Evolutionary conservation across 2,329 filamentous ascomycete genomes (phyloP).

Genomic region (Helotiales sp.): DNA sequence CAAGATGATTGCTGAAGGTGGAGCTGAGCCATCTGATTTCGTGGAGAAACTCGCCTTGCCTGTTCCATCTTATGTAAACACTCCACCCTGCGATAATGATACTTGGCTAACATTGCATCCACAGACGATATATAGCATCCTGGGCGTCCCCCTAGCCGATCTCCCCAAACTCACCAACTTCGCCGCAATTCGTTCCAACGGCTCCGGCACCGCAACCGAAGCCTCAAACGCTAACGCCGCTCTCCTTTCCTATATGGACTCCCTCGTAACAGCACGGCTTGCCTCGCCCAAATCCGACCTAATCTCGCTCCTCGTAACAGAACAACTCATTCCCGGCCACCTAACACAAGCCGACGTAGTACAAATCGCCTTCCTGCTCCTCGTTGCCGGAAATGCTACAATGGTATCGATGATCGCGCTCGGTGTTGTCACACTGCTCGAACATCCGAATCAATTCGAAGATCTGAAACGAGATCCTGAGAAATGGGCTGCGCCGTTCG

Average conservation of each 20-base stretch:
- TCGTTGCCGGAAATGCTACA: conserved; percentile 57
- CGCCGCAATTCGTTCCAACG: conserved; percentile 53
- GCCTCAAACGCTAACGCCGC: conserved; percentile 53
- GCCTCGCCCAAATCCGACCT: conserved; percentile 51
- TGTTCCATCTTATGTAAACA: conserved; percentile 52
- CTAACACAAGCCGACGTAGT: conserved; percentile 42
- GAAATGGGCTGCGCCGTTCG: conserved; percentile 47
- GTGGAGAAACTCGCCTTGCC: conserved; percentile 54
- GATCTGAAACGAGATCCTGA: conserved; percentile 48
- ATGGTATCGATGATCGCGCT: conserved; percentile 58
- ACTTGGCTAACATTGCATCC: neutral
- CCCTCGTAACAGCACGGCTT: conserved; percentile 49
- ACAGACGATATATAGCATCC: conserved; percentile 55
- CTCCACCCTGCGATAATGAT: neutral
- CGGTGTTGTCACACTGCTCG: conserved; percentile 51
- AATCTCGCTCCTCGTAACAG: conserved; percentile 48
- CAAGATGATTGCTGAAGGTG: conserved; percentile 46
- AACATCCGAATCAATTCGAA: conserved; percentile 50
- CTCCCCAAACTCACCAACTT: conserved; percentile 53
- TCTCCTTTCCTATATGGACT: conserved; percentile 52
- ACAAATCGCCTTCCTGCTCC: conserved; percentile 55
- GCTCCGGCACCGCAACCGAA: conserved; percentile 52
- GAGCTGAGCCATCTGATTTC: conserved; percentile 49
- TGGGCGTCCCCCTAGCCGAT: conserved; percentile 54
- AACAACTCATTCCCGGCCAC: conserved; percentile 41